Conservation (phyloP, 2,329 filamentous ascomycete genomes). For the Diaporthe ampelina region DNA sequence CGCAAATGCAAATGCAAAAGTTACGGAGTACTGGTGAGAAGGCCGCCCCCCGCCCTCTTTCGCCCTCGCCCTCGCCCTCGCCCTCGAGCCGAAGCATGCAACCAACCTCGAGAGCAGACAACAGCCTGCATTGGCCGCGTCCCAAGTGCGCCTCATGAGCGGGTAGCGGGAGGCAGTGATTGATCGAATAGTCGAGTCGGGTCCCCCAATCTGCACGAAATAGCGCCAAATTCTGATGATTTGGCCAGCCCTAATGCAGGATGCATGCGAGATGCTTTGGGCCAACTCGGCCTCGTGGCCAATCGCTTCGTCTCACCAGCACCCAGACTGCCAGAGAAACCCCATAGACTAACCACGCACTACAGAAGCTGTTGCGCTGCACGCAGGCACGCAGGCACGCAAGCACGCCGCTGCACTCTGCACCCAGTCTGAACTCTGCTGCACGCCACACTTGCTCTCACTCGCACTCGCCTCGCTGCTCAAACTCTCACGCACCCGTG, state of each 20-base stretch:
- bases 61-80: background rate
- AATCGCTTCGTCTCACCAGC: slow-evolving; percentile 18
- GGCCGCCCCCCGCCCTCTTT: background rate
- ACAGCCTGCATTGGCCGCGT: slow-evolving; percentile 13
- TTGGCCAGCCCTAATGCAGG: slow-evolving; percentile 33
- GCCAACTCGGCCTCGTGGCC: slow-evolving; percentile 21
- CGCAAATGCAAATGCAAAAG: background rate
- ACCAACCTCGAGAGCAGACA: background rate
- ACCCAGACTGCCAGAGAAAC: background rate
- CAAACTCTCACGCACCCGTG: background rate
- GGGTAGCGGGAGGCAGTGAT: slow-evolving; percentile 32
- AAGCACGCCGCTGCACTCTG: too few species aligned
- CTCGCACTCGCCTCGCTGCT: background rate
- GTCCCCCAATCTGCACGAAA: slow-evolving; percentile 23
- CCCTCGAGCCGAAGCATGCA: too few species aligned
- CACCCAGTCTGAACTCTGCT: background rate
- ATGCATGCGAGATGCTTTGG: slow-evolving; percentile 33
- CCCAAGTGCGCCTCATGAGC: slow-evolving; percentile 27
- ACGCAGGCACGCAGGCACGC: too few species aligned
- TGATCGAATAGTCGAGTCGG: slow-evolving; percentile 33
- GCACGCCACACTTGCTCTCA: background rate
- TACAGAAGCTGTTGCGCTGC: background rate
- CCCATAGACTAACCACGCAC: background rate
- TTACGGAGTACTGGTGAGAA: background rate
- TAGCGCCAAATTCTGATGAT: slow-evolving; percentile 34